Evolutionary conservation across 805 yeast genomes (phyloP).

Genomic region (Nakazawaea pomicola): DNA sequence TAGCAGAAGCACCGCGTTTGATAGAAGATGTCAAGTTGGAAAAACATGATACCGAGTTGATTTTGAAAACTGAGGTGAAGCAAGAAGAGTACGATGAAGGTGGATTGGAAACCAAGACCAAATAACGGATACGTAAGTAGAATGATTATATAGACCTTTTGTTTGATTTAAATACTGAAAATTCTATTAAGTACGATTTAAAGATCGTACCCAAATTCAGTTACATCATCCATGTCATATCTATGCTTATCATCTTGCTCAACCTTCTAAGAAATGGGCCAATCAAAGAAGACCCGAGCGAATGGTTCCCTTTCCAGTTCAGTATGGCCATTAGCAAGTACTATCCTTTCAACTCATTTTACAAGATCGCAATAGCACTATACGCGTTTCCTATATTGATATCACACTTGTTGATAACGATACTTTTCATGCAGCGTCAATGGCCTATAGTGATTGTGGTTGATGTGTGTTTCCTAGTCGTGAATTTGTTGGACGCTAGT

Average conservation of each 20-base stretch:
- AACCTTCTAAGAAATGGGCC: not conserved
- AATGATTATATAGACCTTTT: not conserved
- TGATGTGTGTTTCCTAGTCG: not conserved
- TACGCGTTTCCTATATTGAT: not conserved
- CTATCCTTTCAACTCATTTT: conserved; percentile 8
- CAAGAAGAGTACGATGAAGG: not conserved
- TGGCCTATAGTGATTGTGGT: not conserved
- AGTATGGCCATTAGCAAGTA: not conserved
- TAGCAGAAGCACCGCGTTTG: too few relatives aligned
- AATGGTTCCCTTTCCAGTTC: conserved; percentile 11
- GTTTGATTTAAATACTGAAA: too few relatives aligned
- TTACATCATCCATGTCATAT: not conserved
- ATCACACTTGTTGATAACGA: not conserved
- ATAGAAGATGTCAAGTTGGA: too few relatives aligned
- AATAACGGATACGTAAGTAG: not conserved
- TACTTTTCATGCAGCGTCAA: not conserved
- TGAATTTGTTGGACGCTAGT: conserved; percentile 2
- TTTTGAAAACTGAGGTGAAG: too few relatives aligned
- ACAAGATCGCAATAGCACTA: not conserved
- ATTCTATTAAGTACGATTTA: not conserved
- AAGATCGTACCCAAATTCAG: not conserved
- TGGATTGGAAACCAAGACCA: conserved; percentile 2
- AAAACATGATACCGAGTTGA: too few relatives aligned
- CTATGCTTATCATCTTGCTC: not conserved
- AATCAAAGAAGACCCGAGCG: conserved; percentile 1